phyloP scores from a whole-genome alignment of 768 basidiomycete species.

The Calvatia gigantea region DNA sequence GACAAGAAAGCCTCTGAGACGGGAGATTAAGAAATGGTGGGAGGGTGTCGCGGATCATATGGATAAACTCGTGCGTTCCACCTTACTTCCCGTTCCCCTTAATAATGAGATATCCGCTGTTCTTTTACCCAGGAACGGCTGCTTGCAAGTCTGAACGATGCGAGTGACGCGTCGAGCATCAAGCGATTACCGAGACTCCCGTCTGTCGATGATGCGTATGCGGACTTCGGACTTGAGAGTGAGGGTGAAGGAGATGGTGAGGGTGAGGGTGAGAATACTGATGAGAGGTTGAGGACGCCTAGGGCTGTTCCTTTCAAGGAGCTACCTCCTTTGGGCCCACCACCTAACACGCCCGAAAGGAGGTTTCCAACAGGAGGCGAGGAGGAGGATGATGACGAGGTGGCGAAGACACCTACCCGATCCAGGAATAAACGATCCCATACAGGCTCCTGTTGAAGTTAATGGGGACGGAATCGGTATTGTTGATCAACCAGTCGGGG shows the following conservation, averaged over 20 bases:
- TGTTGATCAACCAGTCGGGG: neutral
- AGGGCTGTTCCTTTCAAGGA: conserved; percentile 7
- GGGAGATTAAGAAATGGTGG: conserved; percentile 69
- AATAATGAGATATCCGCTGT: no score
- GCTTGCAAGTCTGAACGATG: conserved; percentile 27
- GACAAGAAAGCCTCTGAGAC: conserved; percentile 48
- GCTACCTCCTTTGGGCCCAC: neutral
- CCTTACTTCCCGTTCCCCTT: neutral
- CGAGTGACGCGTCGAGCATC: conserved; percentile 20
- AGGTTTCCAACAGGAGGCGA: neutral
- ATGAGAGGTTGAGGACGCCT: conserved; percentile 17
- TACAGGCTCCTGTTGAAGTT: no score
- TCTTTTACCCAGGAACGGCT: conserved; percentile 38
- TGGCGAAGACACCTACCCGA: neutral
- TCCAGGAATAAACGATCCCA: neutral
- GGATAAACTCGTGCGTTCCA: conserved; percentile 49
- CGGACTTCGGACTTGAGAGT: conserved; percentile 21
- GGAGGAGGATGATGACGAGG: neutral
- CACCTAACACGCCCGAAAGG: neutral
- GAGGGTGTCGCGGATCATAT: conserved; percentile 57
- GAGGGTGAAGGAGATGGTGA: neutral
- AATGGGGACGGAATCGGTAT: no score
- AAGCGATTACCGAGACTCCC: conserved; percentile 62
- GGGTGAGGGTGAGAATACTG: neutral
- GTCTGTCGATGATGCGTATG: conserved; percentile 50